phyloP scores from a whole-genome alignment of 2,329 filamentous ascomycete genomes.

The Colletotrichum falcatum region DNA sequence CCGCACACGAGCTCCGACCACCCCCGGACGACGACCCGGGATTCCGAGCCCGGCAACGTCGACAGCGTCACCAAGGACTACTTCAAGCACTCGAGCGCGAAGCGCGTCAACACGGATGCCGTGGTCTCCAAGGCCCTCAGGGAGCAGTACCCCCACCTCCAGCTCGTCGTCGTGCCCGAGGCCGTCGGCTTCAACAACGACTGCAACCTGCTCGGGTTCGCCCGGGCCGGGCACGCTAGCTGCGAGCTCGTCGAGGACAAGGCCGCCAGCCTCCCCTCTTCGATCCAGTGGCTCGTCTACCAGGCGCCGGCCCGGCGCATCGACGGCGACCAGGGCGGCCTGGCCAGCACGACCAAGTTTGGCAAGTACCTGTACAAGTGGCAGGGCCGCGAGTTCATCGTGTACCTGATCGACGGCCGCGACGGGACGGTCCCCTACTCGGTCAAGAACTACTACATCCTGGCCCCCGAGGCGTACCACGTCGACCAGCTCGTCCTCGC shows the following conservation, averaged over 20 bases:
- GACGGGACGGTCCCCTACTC: conserved; percentile 53
- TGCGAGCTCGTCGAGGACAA: conserved; percentile 48
- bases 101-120: conserved; percentile 57
- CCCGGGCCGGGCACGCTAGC: conserved; percentile 54
- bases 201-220: conserved; percentile 57
- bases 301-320: conserved; percentile 55
- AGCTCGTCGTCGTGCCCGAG: conserved; percentile 54
- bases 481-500: conserved; percentile 66
- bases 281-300: conserved; percentile 55
- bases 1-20: neutral
- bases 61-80: conserved; percentile 46
- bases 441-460: conserved; percentile 54
- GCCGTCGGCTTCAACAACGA: conserved; percentile 21
- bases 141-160: conserved; percentile 57
- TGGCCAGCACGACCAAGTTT: conserved; percentile 51
- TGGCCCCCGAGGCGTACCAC: conserved; percentile 48
- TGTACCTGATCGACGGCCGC: conserved; percentile 57
- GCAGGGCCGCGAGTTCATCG: conserved; percentile 55
- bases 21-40: neutral
- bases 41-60: conserved; percentile 4
- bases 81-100: conserved; percentile 56
- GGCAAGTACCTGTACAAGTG: conserved; percentile 59
- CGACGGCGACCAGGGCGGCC: conserved; percentile 51
- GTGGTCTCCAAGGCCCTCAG: conserved; percentile 56
- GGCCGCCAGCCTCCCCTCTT: conserved; percentile 48